Evolutionary conservation across 2,329 filamentous ascomycete species (phyloP).

Genomic region (Aspergillus quadricinctus): DNA sequence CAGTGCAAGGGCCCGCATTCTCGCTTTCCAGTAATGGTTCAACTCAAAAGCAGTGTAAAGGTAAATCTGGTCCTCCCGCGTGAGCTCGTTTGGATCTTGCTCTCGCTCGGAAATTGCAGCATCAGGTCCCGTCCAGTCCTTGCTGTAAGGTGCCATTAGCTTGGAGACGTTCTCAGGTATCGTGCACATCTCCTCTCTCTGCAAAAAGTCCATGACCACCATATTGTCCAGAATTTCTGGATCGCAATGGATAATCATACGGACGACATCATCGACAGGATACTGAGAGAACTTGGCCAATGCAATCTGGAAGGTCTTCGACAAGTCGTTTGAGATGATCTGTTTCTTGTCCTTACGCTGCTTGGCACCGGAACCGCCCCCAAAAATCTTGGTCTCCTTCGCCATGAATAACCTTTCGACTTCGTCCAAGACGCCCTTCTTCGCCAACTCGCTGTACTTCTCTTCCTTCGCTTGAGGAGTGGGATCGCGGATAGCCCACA

Average conservation of each 20-base stretch:
- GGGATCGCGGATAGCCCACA: slow-evolving; percentile 83
- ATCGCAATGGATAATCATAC: slow-evolving; percentile 95
- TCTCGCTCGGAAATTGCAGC: slow-evolving; percentile 74
- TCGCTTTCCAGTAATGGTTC: slow-evolving; percentile 97
- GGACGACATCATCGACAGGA: slow-evolving; percentile 77
- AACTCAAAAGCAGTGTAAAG: slow-evolving; percentile 89
- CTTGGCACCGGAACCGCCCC: slow-evolving; percentile 58
- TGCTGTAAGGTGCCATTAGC: slow-evolving; percentile 89
- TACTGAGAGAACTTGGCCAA: slow-evolving; percentile 88
- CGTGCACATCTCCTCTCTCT: slow-evolving; percentile 86
- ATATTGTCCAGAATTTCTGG: slow-evolving; percentile 78
- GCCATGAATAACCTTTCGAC: slow-evolving; percentile 97
- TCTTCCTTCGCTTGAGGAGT: slow-evolving; percentile 89
- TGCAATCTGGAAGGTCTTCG: slow-evolving; percentile 87
- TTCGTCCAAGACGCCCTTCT: slow-evolving; percentile 93
- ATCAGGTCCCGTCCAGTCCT: slow-evolving; percentile 90
- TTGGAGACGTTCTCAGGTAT: slow-evolving; percentile 88
- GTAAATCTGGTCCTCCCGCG: slow-evolving; percentile 92
- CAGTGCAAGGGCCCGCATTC: slow-evolving; percentile 84
- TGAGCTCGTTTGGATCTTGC: slow-evolving; percentile 81
- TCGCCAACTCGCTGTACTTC: slow-evolving; percentile 88
- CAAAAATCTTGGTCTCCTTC: slow-evolving; percentile 86
- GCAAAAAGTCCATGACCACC: slow-evolving; percentile 95
- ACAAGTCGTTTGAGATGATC: slow-evolving; percentile 85
- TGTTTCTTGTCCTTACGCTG: slow-evolving; percentile 97